Base-by-base conservation (phyloP, 257 asterid species). In the Nicotiana benthamiana region DNA sequence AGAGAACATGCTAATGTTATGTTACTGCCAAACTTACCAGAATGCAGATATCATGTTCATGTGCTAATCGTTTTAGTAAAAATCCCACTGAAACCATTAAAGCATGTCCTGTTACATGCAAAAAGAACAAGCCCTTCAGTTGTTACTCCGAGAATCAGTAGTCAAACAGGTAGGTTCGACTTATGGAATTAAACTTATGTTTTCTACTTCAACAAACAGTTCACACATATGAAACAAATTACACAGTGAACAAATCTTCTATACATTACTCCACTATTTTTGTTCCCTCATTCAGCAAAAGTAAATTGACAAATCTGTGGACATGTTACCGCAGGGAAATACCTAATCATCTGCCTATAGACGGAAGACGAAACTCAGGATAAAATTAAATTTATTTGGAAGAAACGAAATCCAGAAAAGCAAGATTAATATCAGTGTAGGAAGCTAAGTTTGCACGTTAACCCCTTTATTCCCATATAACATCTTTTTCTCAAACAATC, bases 1-100 rank as follows among this genome's bases (percentile, higher is more conserved):
- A 72, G 24, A 48, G 78, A 74, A 16, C 61, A 46, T 72, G 60
- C 30, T 72, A 46, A 22, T 46, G 77, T 3, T 22, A 72, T 4
- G n/a, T 0, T 72, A 72, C 77, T 46, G 60, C 59, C 77, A 15
- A 74, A 81, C 87, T 84, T 89, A 94, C 97, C 92, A 93, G 46
- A 60, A 94, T 85, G 28, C 92, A 80, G 61, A 94, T 81, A 87
- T 90, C 88, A 86, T 90, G 89, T 86, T 93, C 96, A 75, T 90
- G 89, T 4, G 97, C 97, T 82, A 94, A 87, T 89, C 87, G 90
- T 91, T 92, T 94, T 75, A 94, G 83, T 80, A 94, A 81, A 88
- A 88, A 88, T 78, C 98, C 97, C 51, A 86, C 86, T 13, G 93
- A 85, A 67, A 86, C 87, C 97, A 92, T 93, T 78, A 94, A 85